Conservation (phyloP, 805 yeast species). For the Starmerella scarabaei region DNA sequence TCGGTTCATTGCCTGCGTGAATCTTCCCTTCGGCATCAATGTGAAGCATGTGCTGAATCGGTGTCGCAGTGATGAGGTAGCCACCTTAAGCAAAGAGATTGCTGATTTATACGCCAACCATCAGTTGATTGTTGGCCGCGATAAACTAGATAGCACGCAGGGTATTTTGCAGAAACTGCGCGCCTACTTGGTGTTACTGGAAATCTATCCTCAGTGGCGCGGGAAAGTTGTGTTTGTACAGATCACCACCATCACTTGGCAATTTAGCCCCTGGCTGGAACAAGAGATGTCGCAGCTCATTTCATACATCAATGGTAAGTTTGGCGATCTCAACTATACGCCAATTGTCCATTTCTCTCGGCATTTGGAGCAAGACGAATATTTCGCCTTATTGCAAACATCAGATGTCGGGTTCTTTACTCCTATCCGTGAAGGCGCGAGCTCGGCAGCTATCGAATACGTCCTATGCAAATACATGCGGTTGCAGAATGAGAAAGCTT, state of each 20-base stretch:
- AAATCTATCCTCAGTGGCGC: slow-evolving; percentile 86
- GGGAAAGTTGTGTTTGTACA: slow-evolving; percentile 79
- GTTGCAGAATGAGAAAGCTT: slow-evolving; percentile 1
- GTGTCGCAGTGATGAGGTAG: slow-evolving; percentile 33
- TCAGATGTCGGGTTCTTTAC: slow-evolving; percentile 88
- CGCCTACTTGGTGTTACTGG: slow-evolving; percentile 78
- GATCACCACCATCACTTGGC: slow-evolving; percentile 69
- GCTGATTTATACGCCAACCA: slow-evolving; percentile 32
- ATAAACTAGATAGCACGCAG: slow-evolving; percentile 77
- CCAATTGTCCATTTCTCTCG: slow-evolving; percentile 91
- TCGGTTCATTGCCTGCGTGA: slow-evolving; percentile 53
- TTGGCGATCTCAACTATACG: slow-evolving; percentile 66
- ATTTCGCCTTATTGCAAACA: slow-evolving; percentile 70
- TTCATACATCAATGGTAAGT: slow-evolving; percentile 67
- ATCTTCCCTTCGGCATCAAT: slow-evolving; percentile 85
- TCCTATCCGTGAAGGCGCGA: slow-evolving; percentile 90
- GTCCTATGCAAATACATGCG: slow-evolving; percentile 55
- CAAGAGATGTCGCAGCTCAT: slow-evolving; percentile 73
- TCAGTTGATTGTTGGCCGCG: slow-evolving; percentile 85
- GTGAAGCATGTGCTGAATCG: slow-evolving; percentile 53
- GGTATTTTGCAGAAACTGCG: slow-evolving; percentile 89
- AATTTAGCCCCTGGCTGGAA: slow-evolving; percentile 51
- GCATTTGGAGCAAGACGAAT: slow-evolving; percentile 77
- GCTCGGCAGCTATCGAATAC: slow-evolving; percentile 85
- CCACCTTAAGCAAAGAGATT: slow-evolving; percentile 49